Percentiles rank a stretch among this genome's conserved stretches.
phyloP scores from a whole-genome alignment of 192 early-diverging fungal genomes.

The Oehlia diaphana region DNA sequence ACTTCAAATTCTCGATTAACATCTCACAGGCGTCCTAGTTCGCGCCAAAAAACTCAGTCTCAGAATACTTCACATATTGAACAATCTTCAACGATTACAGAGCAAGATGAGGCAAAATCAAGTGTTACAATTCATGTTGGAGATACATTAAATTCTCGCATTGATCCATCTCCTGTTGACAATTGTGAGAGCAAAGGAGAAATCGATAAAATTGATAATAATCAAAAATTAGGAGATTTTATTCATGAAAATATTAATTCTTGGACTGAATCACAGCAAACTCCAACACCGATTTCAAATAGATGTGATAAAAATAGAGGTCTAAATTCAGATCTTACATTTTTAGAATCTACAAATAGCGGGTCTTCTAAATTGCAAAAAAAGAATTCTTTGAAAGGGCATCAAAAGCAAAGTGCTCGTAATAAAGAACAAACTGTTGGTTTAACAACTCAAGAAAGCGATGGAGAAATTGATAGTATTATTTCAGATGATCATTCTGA shows the following conservation, averaged over 20 bases:
- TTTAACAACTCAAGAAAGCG: slow-evolving; percentile 7
- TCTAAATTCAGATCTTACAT: neutral
- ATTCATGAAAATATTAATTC: neutral
- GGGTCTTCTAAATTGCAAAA: neutral
- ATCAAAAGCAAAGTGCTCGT: neutral
- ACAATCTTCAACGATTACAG: neutral
- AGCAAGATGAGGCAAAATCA: slow-evolving; percentile 16
- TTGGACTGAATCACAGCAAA: neutral
- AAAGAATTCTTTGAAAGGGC: neutral
- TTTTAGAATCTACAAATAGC: neutral
- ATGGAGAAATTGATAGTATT: slow-evolving; percentile 5
- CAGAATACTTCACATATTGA: slow-evolving; percentile 14
- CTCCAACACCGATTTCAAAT: neutral
- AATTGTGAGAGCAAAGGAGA: slow-evolving; percentile 4
- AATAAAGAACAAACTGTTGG: neutral
- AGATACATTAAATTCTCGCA: slow-evolving; percentile 4
- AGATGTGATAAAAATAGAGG: neutral
- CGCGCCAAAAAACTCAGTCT: slow-evolving; percentile 6
- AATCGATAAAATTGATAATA: neutral
- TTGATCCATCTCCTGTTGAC: neutral
- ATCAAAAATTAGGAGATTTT: neutral
- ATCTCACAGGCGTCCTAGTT: slow-evolving; percentile 14
- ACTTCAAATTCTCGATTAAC: slow-evolving; percentile 14
- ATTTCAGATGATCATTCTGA: neutral
- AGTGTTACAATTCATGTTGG: slow-evolving; percentile 25